Base-by-base conservation (phyloP, 805 yeast genomes). In the Candida rishiriensis region DNA sequence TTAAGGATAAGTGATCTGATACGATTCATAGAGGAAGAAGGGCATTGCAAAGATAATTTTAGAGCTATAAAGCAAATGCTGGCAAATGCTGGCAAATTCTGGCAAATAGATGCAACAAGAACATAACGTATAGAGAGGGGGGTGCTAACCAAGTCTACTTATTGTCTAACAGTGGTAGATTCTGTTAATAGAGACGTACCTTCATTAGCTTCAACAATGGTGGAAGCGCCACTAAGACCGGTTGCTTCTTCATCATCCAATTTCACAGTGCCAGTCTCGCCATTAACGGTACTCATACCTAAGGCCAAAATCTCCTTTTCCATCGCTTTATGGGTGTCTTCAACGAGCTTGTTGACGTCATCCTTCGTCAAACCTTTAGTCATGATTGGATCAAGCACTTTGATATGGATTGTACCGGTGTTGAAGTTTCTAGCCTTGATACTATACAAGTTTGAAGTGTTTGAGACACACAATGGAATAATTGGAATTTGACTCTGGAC, bases 401-500 rank as follows among this genome's bases (percentile, higher is more conserved):
- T 83, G 46, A 90, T 77, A 36, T 72, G 71, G 54, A 93, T 86
- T 41, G 78, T 80, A 43, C 99, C 99, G 31, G 76, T 54, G 55
- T 82, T 80, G 64, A 91, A 88, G n/a, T 78, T 73, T 47, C 76
- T 76, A 36, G 72, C 65, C 50, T 75, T 76, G 40, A 84, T 65
- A 57, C 78, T 77, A 69, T 86, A 76, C 38, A 93, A 63, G 29
- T 79, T 75, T 3, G 95, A 81, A 42, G 95, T 87, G 69, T 93
- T 93, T 29, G 91, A 79, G 10, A 88, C 89, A 12, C 88, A 95
- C 40, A 85, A 71, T 9, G 99, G 99, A 18, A 93, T 79, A 40
- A 93, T 72, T 15, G 98, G 98, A 32, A 91, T 81, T 35, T 79
- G 80, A 6, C 95, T 95, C 66, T 89, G 96, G 50, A 86, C 85